These are phyloP conservation scores for Piper betle DNA, from an alignment of 164 flowering plant genomes.

Conservation along the genomic window DNA sequence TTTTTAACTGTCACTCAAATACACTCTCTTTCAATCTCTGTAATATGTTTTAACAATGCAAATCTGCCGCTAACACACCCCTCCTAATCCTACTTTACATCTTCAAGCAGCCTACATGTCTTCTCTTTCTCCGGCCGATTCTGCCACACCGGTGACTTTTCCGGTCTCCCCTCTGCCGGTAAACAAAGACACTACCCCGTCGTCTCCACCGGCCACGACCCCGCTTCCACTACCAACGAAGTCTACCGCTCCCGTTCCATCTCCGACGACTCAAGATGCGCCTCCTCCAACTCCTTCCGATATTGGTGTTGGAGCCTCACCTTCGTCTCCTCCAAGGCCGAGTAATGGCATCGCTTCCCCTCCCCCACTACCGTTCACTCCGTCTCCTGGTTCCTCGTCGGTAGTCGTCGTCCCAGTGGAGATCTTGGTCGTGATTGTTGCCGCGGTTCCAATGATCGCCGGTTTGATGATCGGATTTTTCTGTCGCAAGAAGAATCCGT, in stretches of 20 bases:
- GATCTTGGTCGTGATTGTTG: slow-evolving; percentile 55
- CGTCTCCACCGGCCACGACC: slow-evolving; percentile 3
- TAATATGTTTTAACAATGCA: too few species aligned
- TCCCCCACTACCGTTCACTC: slow-evolving; percentile 3
- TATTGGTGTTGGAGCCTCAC: not conserved
- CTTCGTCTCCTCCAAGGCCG: not conserved
- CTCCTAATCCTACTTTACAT: too few species aligned
- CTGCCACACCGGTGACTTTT: slow-evolving; percentile 19
- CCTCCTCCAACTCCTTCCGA: not conserved
- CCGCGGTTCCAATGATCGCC: slow-evolving; percentile 26
- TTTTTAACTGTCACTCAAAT: too few species aligned
- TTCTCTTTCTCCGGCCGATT: not conserved
- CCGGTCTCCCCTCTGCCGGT: slow-evolving; percentile 6
- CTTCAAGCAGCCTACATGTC: not conserved
- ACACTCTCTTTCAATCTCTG: too few species aligned
- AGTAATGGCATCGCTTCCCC: not conserved
- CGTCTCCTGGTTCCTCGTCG: slow-evolving; percentile 3
- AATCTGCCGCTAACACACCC: too few species aligned
- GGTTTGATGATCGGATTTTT: slow-evolving; percentile 24
- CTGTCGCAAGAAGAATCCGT: slow-evolving; percentile 47
- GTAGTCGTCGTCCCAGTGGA: slow-evolving; percentile 20
- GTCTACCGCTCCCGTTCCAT: slow-evolving; percentile 6
- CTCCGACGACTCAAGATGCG: not conserved
- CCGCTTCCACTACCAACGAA: not conserved
- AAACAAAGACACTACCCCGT: slow-evolving; percentile 1